These are phyloP conservation scores for Calocybe gangraenosa DNA, from an alignment of 768 basidiomycete species.

Conservation along the genomic window DNA sequence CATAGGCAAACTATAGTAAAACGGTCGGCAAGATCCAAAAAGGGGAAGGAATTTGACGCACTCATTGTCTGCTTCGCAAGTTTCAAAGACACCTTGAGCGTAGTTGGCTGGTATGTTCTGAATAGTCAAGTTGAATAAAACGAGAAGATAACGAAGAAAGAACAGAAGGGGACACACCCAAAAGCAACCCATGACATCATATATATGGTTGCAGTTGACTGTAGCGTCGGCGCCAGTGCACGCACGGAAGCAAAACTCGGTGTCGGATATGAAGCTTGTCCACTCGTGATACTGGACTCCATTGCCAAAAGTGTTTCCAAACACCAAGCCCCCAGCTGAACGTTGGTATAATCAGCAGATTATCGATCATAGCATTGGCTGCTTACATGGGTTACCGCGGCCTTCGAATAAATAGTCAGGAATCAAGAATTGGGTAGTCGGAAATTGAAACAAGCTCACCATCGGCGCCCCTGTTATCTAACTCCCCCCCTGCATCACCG, in stretches of 20 bases:
- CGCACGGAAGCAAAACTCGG: constrained; percentile 65
- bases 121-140: constrained; percentile 18
- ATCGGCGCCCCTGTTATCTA: constrained; percentile 71
- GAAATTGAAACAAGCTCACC: constrained; percentile 19
- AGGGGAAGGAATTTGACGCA: constrained; percentile 18
- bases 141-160: neutral
- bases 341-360: neutral
- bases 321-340: constrained; percentile 66
- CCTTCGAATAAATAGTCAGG: constrained; percentile 16
- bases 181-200: constrained; percentile 61
- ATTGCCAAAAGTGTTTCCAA: constrained; percentile 55
- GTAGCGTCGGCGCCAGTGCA: constrained; percentile 60
- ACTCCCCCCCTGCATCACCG: constrained; percentile 63
- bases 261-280: constrained; percentile 77
- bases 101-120: constrained; percentile 78
- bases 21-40: neutral
- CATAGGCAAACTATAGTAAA: constrained; percentile 44
- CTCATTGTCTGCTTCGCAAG: constrained; percentile 60
- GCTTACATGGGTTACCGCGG: constrained; percentile 41
- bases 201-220: constrained; percentile 71
- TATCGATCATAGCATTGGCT: neutral
- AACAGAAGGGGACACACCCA: constrained; percentile 31
- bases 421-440: neutral
- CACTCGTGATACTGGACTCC: constrained; percentile 68
- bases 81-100: constrained; percentile 54